phyloP scores from a whole-genome alignment of 148 eudicot genomes.

The Vaccinium corymbosum region DNA sequence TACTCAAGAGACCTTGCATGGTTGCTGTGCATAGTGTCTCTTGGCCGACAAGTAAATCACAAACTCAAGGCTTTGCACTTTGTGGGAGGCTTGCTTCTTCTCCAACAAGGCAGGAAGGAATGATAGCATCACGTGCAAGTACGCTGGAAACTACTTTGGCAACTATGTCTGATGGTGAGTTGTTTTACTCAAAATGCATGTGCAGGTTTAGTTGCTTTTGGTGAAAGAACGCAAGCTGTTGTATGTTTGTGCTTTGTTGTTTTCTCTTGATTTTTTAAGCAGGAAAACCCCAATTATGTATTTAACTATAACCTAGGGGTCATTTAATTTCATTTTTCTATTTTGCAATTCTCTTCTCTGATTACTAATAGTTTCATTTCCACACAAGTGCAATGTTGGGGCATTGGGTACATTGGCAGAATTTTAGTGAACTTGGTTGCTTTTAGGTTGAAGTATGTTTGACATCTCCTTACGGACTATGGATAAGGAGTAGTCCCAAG shows the following conservation, averaged over 20 bases:
- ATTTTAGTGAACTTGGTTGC: background rate
- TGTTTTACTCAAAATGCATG: constrained; percentile 6
- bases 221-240: background rate
- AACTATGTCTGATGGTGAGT: constrained; percentile 55
- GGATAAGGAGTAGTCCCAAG: background rate
- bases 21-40: constrained; percentile 24
- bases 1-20: constrained; percentile 40
- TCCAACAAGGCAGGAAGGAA: constrained; percentile 31
- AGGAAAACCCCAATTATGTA: too few species aligned
- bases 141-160: constrained; percentile 40
- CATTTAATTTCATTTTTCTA: background rate
- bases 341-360: background rate
- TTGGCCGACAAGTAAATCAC: constrained; percentile 31
- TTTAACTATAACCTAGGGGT: background rate
- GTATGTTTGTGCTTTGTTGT: background rate
- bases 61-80: constrained; percentile 25
- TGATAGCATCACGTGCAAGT: constrained; percentile 50
- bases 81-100: constrained; percentile 40
- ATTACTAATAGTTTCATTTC: background rate
- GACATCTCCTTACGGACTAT: background rate
- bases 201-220: background rate
- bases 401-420: background rate
- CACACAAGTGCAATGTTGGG: background rate
- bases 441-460: background rate
- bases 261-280: background rate